These are phyloP conservation scores for Diplodia corticola DNA, from an alignment of 2,329 filamentous ascomycete species.

Conservation along the genomic window DNA sequence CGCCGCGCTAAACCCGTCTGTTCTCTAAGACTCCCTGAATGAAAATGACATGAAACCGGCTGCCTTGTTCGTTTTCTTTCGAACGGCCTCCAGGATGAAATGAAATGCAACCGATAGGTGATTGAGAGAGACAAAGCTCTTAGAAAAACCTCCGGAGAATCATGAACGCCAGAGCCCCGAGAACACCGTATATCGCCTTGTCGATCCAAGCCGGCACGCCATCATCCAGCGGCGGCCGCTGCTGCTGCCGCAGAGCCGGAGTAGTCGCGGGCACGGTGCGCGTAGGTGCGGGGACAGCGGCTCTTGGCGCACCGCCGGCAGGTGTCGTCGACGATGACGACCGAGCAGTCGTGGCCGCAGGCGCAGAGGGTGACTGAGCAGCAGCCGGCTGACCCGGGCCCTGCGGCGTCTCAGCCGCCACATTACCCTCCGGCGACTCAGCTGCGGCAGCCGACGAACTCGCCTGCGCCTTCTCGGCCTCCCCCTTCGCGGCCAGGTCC, in stretches of 20 bases:
- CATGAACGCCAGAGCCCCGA: conserved; percentile 70
- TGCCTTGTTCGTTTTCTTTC: not conserved
- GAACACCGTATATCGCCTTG: conserved; percentile 71
- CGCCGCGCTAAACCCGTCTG: conserved; percentile 9
- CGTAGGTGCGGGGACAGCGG: conserved; percentile 24
- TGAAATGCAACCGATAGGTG: not conserved
- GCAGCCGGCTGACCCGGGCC: not conserved
- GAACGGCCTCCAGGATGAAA: not conserved
- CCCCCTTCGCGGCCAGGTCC: conserved; percentile 55
- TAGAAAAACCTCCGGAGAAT: conserved; percentile 54
- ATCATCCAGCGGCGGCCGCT: conserved; percentile 34
- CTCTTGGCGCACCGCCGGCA: conserved; percentile 18
- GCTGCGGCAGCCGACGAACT: not conserved
- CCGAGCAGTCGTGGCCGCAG: not conserved
- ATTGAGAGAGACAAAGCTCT: not conserved
- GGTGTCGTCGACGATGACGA: not conserved
- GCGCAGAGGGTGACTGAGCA: not conserved
- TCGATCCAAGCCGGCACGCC: conserved; percentile 75
- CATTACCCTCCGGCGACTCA: no score
- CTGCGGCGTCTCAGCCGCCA: not conserved
- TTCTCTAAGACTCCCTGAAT: not conserved
- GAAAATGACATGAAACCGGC: not conserved
- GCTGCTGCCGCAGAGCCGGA: conserved; percentile 23
- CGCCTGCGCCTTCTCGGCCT: conserved; percentile 27
- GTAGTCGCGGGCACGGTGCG: conserved; percentile 9